Conservation (phyloP, 1,284 basidiomycete species). For the Ganoderma lingzhi region DNA sequence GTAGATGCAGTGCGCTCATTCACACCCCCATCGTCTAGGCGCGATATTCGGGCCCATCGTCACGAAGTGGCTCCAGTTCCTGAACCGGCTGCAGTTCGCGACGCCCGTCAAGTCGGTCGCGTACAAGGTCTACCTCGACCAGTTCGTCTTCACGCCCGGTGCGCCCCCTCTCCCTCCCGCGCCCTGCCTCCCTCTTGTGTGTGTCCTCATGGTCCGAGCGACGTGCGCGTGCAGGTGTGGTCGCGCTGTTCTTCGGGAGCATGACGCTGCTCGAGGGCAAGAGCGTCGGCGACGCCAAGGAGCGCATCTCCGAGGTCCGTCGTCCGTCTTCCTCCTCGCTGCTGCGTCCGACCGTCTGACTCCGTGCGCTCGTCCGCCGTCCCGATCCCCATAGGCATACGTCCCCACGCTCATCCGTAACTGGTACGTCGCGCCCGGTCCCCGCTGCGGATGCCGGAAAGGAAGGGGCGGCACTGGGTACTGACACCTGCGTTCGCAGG, state of each 20-base stretch:
- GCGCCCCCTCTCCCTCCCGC: conserved; percentile 20
- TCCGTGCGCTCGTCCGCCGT: background rate
- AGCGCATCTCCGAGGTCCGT: conserved; percentile 63
- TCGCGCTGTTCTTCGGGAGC: conserved; percentile 77
- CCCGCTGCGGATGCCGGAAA: too few relatives aligned
- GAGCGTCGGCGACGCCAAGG: conserved; percentile 57
- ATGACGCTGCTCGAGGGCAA: conserved; percentile 82
- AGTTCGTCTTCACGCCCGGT: conserved; percentile 76
- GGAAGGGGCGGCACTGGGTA: too few relatives aligned
- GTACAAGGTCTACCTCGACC: conserved; percentile 78
- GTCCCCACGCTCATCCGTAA: conserved; percentile 75
- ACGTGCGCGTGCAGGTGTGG: conserved; percentile 52
- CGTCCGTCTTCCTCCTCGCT: background rate
- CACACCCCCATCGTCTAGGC: conserved; percentile 47
- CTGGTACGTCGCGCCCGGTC: conserved; percentile 55
- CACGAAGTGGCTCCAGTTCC: conserved; percentile 75
- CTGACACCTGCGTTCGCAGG: conserved; percentile 46
- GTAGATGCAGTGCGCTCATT: background rate
- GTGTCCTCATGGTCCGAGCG: too few relatives aligned
- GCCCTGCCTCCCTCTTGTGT: background rate
- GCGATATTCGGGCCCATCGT: conserved; percentile 75
- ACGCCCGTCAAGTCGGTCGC: conserved; percentile 63
- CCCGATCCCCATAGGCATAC: conserved; percentile 56
- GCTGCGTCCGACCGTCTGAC: background rate
- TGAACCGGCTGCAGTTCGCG: conserved; percentile 69